Base-by-base conservation (phyloP, 345 rosid genomes). In the Eucalyptus caleyi region DNA sequence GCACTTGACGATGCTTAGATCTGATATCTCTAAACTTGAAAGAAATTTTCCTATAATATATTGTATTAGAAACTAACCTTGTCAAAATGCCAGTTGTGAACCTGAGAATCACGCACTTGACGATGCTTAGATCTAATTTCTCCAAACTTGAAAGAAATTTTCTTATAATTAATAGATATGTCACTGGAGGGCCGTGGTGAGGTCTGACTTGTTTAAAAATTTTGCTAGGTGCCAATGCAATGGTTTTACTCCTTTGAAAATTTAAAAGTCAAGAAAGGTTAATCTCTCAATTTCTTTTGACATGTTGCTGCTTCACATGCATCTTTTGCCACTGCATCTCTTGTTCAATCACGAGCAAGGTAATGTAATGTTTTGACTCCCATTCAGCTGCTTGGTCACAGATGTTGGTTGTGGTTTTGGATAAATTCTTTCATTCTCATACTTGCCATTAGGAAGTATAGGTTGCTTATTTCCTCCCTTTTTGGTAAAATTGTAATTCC, bases 21-120 rank as follows among this genome's bases (percentile, higher is more conserved):
- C 7, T 69, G 81, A 69, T 69, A 14, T 50, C 81, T 69, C 44
- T 26, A 69, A 34, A 18, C 51, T 50, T 69, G 81, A 69, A 69
- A 69, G 44, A 69, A 69, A 18, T 34, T 69, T 16, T 67, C 81
- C 34, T 69, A 69, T 69, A 69, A 18, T 37, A 16, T 49, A 49
- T 49, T 49, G 50, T 49, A 49, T 49, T 49, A 49, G 50, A 49
- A 49, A 49, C 50, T 49, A 4, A 49, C 50, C 50, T 49, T 13
- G 50, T 49, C 0, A 49, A 49, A 0, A 49, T 49, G 50, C 16
- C 50, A 13, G 50, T 49, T 0, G 6, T 49, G 50, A 49, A 49
- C 50, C 50, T 49, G 50, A 49, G 50, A 13, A 49, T 49, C 50
- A 49, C 50, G 1, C 50, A 13, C 50, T 4, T 49, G 50, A 49